Evolutionary conservation across 129 eudicot genomes (phyloP), one percentile per base, ranked within the genome.

Genomic region (Gnaphalium uliginosum): DNA sequence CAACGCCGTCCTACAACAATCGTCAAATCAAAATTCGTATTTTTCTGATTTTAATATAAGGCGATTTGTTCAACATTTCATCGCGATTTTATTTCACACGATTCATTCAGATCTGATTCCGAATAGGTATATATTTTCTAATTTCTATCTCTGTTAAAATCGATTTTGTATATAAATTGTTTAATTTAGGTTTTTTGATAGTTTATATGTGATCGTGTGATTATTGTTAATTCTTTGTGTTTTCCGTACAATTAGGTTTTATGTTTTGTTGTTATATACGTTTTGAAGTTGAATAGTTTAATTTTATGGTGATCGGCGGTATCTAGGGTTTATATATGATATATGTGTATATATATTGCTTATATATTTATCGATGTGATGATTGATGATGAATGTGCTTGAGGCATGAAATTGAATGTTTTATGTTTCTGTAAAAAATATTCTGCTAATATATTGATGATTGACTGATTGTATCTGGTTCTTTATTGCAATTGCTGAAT

Each of bases 21-120:
- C 74, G 26, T 72, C 27, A 70, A 50, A 63, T 72, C 58, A 64
- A 51, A 54, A 65, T 51, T 17, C 68, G 27, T 21, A 5, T 25
- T 11, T 65, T 22, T 25, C n/a, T 17, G 39, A 0, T 29, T 29
- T 57, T 4, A n/a, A n/a, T n/a, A n/a, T 1, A 63, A 72, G 60
- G 65, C 78, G 77, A 78, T 61, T 70, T 23, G 61, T 65, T 25
- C 63, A 54, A 37, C 69, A 39, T 73, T 26, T 43, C 66, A 29
- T 65, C 76, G 46, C 50, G 69, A 8, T 43, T 68, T 68, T 41
- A 26, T 41, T 69, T 15, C 30, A 23, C 26, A 37, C 66, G 67
- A 65, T 67, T 21, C 68, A 39, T 78, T 33, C 78, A 65, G 83
- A 79, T 79, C 83, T 72, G 83, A 79, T 65, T 64, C 68, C 60